Evolutionary conservation across 2,329 filamentous ascomycete species (phyloP).

Genomic region (Westerdykella sp.): DNA sequence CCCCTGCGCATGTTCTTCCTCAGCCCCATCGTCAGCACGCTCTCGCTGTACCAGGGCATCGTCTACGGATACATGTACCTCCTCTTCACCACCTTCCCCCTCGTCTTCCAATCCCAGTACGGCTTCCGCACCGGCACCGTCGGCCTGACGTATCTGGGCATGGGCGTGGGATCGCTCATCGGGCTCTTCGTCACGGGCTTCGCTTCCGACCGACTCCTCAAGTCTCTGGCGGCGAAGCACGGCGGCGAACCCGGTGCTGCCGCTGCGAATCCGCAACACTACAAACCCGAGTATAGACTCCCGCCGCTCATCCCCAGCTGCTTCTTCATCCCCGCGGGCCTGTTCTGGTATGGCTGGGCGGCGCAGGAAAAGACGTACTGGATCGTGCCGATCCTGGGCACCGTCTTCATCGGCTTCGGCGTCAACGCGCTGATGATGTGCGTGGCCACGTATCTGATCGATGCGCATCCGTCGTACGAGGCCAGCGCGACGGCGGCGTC

Average conservation of each 20-base stretch:
- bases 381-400: conserved; percentile 23
- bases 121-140: no score
- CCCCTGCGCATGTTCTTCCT: no score
- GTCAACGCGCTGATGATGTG: conserved; percentile 12
- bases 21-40: no score
- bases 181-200: no score
- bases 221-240: conserved; percentile 12
- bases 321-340: conserved; percentile 14
- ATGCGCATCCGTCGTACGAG: conserved; percentile 43
- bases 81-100: no score
- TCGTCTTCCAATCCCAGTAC: no score
- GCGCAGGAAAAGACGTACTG: conserved; percentile 18
- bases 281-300: conserved; percentile 33
- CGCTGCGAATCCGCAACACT: no score
- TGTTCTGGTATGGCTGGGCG: conserved; percentile 29
- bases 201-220: conserved; percentile 22
- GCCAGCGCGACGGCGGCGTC: conserved; percentile 52
- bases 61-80: no score
- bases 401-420: conserved; percentile 9
- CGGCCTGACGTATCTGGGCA: no score
- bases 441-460: conserved; percentile 56
- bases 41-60: no score
- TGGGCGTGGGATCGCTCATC: no score
- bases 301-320: conserved; percentile 21
- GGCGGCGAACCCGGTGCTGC: conserved; percentile 1